Base-by-base conservation (phyloP, 139 green algal genomes). In the Chlorella sp. region DNA sequence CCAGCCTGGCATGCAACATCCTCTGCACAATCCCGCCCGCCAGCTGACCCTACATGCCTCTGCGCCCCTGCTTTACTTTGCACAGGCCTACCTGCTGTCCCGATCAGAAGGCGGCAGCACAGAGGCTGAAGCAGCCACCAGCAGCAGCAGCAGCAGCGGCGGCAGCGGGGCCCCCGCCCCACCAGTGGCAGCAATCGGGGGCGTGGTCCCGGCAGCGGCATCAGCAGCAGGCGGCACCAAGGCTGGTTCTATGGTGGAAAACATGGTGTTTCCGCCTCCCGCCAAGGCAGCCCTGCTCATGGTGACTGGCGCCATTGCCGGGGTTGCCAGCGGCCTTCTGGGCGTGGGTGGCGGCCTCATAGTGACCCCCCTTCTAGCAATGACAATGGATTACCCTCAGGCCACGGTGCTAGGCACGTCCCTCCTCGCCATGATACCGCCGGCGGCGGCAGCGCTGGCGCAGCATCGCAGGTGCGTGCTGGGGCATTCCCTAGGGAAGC, bases 331-430 rank as follows among this genome's bases (percentile, higher is more conserved):
- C 36, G 95, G 95, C 3, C 90, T 97, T 60, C 92, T 97, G 22
- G 95, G 95, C 80, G 96, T 97, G 42, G 94, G 95, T 5, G 94
- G 94, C 53, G 94, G 93, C 39, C 95, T 94, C 42, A 89, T 95
- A 30, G 90, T 94, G 1, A 97, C 94, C 0, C 93, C 93, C 0
- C 83, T 95, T 28, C 92, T 96, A 11, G 93, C 95, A n/a, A 69
- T 94, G 0, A 80, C 69, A 2, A 89, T 81, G 71, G 37, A 81
- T 21, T 86, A 71, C 28, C 57, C 71, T 0, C 93, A 96, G 61
- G 79, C 92, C 36, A 77, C 75, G 0, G 94, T 95, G 34, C 80
- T 97, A 32, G 95, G 95, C 37, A 97, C 95, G 7, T 94, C 91
- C 19, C 88, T 97, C 11, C 76, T 90, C 0, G 93, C 94, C 39